Evolutionary conservation across 352 stramenopile species (phyloP), one percentile per base, ranked within the genome.

Genomic region (Phytophthora pini): DNA sequence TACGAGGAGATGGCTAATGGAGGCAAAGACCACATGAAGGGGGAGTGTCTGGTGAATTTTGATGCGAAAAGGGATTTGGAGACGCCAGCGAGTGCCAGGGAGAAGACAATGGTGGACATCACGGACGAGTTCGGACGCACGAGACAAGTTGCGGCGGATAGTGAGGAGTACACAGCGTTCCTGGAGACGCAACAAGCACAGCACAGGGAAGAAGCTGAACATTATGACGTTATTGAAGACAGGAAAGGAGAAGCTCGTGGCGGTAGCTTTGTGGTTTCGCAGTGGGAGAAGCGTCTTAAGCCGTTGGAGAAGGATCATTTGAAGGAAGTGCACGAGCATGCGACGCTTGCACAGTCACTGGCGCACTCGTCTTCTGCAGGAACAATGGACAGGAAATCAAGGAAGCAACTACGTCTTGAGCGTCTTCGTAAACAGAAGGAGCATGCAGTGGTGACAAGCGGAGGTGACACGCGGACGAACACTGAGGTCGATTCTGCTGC

Each of bases 201-300:
- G 26, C 3, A 11, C 24, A 29, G 17, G 3, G 47, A 51, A 5
- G 51, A 27, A 3, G 9, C 8, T 36, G 11, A 32, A 2, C 26
- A 4, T 24, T 22, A 4, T 52, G 17, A 17, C 26, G 45, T 56
- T 46, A 17, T 41, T 32, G 15, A 57, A 8, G 39, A 58, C 29
- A 38, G 27, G 43, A 29, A 54, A 46, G 36, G 52, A 62, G 58
- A 72, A 2, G 44, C 46, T 20, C 50, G 45, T 11, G 51, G 54
- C 3, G 76, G 84, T 22, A 88, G 84, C 46, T 95, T 90, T 65
- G 87, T 95, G 17, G 74, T 84, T 10, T 93, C 87, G 9, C 87
- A 93, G 43, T 95, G 87, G 87, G 87, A 95, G 45, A 85, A 88
- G 56, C 82, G 78, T 11, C 68, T 95, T 15, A 90, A 89, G 27